Conservation (phyloP, 2,329 filamentous ascomycete species). For the Trichophyton rubrum region DNA sequence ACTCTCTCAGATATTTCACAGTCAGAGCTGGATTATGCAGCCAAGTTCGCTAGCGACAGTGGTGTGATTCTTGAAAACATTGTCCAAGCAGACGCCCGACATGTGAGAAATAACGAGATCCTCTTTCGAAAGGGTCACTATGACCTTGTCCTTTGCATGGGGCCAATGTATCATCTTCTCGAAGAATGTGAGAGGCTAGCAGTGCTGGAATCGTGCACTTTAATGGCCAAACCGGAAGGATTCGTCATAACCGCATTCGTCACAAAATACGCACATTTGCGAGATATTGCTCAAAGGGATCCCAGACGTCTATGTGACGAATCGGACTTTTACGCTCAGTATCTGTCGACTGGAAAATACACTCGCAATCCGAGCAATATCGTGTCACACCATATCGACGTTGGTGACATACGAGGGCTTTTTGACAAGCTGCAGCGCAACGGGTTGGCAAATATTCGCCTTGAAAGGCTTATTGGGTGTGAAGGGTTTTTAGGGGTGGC, state of each 20-base stretch:
- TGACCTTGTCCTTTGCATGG: constrained; percentile 5
- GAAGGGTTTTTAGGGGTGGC: constrained; percentile 4
- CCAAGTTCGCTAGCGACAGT: not conserved
- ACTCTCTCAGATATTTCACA: constrained; percentile 1
- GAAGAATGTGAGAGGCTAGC: not conserved
- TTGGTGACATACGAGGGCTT: not conserved
- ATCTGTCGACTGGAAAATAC: not conserved
- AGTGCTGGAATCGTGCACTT: not conserved
- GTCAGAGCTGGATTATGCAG: not conserved
- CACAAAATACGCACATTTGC: constrained; percentile 4
- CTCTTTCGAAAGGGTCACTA: not conserved
- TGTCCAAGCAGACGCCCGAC: not conserved
- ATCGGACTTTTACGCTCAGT: not conserved
- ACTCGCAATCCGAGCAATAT: not conserved
- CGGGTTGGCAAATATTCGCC: not conserved
- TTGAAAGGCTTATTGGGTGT: not conserved
- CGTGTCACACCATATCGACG: not conserved
- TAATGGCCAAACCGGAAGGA: not conserved
- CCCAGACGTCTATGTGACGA: not conserved
- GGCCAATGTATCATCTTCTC: constrained; percentile 1
- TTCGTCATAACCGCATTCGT: constrained; percentile 2
- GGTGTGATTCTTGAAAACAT: not conserved
- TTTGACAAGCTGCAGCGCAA: not conserved
- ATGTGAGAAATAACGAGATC: not conserved
- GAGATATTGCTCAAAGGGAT: not conserved